Conservation (phyloP, 2,329 filamentous ascomycete genomes). For the Penicillium sp. region DNA sequence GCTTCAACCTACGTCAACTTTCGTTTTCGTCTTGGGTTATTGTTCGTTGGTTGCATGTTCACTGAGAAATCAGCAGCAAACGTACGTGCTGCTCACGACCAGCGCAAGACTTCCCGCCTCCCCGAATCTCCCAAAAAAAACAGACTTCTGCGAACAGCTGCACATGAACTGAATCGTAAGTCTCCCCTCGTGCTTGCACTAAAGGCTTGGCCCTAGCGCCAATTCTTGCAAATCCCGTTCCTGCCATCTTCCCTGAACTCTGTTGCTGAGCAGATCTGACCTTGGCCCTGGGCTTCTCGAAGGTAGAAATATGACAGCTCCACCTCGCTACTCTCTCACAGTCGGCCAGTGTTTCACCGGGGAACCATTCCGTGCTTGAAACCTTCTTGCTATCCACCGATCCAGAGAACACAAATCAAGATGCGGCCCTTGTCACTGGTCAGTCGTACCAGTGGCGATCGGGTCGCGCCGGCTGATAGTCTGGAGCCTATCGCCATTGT, state of each 20-base stretch:
- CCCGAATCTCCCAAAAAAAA: not conserved
- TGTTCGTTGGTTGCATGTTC: not conserved
- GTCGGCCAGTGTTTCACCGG: not conserved
- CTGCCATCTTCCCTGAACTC: not conserved
- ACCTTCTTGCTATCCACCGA: conserved; percentile 1
- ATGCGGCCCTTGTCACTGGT: conserved; percentile 13
- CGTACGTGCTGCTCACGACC: not conserved
- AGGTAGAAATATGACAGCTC: conserved; percentile 10
- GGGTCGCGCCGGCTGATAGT: conserved; percentile 6
- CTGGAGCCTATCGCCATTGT: conserved; percentile 38
- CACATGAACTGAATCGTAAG: not conserved
- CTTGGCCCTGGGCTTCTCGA: not conserved
- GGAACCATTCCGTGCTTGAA: not conserved
- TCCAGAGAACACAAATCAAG: not conserved
- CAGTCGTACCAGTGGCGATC: not conserved
- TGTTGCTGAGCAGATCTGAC: not conserved
- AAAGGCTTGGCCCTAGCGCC: not conserved
- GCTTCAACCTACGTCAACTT: not conserved
- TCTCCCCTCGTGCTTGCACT: not conserved
- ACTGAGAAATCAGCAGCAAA: not conserved
- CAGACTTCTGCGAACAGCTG: not conserved
- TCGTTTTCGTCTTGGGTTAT: not conserved
- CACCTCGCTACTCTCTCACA: not conserved
- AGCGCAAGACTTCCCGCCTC: not conserved
- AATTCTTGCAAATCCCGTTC: not conserved